These are phyloP conservation scores for Alternaria sp. DNA, from an alignment of 2,329 filamentous ascomycete species.

Conservation along the genomic window DNA sequence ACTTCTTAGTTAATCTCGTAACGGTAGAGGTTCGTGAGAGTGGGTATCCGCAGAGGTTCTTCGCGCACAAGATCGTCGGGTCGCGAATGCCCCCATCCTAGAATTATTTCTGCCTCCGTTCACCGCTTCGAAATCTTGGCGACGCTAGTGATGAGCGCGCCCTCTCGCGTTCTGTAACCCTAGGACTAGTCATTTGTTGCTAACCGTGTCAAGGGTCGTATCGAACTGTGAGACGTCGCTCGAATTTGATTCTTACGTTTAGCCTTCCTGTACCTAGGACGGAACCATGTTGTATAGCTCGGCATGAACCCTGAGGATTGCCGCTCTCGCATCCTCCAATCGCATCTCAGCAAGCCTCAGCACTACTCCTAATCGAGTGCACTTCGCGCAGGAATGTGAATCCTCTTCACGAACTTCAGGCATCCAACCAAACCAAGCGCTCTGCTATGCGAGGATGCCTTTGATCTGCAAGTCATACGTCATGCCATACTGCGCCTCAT, in stretches of 20 bases:
- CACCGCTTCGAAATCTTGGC: slow-evolving; percentile 28
- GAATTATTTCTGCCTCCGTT: slow-evolving; percentile 24
- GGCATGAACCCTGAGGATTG: not conserved
- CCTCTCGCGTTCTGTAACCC: not conserved
- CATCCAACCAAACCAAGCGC: not conserved
- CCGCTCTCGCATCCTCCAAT: slow-evolving; percentile 9
- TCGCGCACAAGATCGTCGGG: slow-evolving; percentile 5
- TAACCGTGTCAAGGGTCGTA: not conserved
- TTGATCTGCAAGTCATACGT: not conserved
- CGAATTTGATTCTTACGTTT: not conserved
- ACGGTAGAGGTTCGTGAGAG: not conserved
- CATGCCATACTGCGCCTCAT: not conserved
- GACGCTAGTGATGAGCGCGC: not conserved
- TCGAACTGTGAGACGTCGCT: not conserved
- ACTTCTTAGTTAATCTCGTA: not conserved
- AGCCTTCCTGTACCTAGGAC: not conserved
- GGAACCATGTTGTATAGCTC: not conserved
- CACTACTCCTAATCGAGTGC: not conserved
- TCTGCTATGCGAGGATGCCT: not conserved
- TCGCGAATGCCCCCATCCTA: slow-evolving; percentile 15
- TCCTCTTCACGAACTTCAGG: not conserved
- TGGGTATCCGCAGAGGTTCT: not conserved
- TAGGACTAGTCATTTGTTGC: too few relatives aligned
- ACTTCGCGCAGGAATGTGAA: not conserved
- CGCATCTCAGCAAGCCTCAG: slow-evolving; percentile 5